phyloP scores from a whole-genome alignment of 2,329 filamentous ascomycete genomes.

The Nothophoma quercina region DNA sequence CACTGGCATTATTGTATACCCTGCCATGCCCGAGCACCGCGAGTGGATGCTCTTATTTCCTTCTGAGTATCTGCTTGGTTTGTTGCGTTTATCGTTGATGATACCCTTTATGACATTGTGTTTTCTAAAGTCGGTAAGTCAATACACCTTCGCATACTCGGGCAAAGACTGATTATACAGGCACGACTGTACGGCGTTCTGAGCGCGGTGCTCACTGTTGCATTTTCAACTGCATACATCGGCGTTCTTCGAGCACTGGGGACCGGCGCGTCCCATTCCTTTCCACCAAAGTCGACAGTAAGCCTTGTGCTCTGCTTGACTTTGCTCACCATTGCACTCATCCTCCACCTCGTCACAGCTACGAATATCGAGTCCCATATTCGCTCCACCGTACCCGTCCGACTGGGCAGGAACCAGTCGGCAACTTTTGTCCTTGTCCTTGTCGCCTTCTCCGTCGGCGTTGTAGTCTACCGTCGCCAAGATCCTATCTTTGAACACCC shows the following conservation, averaged over 20 bases:
- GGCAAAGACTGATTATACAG: conserved; percentile 27
- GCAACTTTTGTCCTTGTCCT: conserved; percentile 50
- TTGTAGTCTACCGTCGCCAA: conserved; percentile 48
- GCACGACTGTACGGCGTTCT: conserved; percentile 45
- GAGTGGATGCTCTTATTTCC: conserved; percentile 44
- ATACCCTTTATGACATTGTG: conserved; percentile 49
- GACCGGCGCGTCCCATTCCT: conserved; percentile 43
- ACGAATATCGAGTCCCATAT: conserved; percentile 40
- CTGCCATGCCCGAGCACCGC: conserved; percentile 44
- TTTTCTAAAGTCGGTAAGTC: conserved; percentile 45
- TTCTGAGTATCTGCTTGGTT: conserved; percentile 42
- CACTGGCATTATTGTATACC: conserved; percentile 39
- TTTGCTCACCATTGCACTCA: conserved; percentile 42
- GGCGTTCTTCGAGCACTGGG: conserved; percentile 42
- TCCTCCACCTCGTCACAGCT: conserved; percentile 40
- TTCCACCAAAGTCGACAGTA: conserved; percentile 45
- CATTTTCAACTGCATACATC: conserved; percentile 46
- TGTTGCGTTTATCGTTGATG: conserved; percentile 48
- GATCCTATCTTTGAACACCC: conserved; percentile 59
- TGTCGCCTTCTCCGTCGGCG: conserved; percentile 45
- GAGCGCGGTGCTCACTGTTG: conserved; percentile 42
- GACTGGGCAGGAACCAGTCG: conserved; percentile 42
- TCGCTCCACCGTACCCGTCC: conserved; percentile 39
- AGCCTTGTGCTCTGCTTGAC: conserved; percentile 40
- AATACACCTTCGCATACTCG: not conserved